These are phyloP conservation scores for Rhododendron ovatum DNA, from an alignment of 148 eudicot species.

Conservation along the genomic window DNA sequence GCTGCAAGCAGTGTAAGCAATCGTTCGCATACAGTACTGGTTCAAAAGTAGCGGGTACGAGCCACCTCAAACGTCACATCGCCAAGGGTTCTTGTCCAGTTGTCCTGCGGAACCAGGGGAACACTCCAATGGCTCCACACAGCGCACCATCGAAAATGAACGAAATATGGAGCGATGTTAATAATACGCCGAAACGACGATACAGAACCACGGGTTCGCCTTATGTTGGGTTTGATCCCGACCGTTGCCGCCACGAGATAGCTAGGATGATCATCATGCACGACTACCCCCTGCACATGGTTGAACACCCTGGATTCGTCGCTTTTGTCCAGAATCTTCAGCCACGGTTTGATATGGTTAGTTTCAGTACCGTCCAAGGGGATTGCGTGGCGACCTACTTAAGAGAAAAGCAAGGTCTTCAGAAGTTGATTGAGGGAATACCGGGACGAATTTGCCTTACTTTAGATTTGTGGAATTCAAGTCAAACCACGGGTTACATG, in stretches of 20 bases:
- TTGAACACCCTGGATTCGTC: slow-evolving; percentile 61
- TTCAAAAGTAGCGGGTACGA: slow-evolving; percentile 66
- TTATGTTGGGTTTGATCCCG: slow-evolving; percentile 57
- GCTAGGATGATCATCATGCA: slow-evolving; percentile 75
- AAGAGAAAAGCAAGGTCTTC: slow-evolving; percentile 60
- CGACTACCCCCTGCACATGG: slow-evolving; percentile 73
- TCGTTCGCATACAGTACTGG: slow-evolving; percentile 76
- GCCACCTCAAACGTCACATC: slow-evolving; percentile 75
- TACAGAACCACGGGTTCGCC: slow-evolving; percentile 32
- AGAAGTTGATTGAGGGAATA: slow-evolving; percentile 46
- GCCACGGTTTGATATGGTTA: slow-evolving; percentile 61
- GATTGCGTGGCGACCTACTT: slow-evolving; percentile 67
- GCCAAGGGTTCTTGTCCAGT: slow-evolving; percentile 68
- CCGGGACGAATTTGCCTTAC: slow-evolving; percentile 70
- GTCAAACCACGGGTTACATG: slow-evolving; percentile 53
- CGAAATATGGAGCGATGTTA: slow-evolving; percentile 17
- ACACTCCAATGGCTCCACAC: slow-evolving; percentile 27
- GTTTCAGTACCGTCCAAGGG: slow-evolving; percentile 54
- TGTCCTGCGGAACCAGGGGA: slow-evolving; percentile 45
- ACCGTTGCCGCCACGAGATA: slow-evolving; percentile 59
- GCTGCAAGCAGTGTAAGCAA: slow-evolving; percentile 62
- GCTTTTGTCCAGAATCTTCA: slow-evolving; percentile 59
- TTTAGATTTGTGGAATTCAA: slow-evolving; percentile 63
- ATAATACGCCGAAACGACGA: slow-evolving; percentile 40
- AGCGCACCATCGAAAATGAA: slow-evolving; percentile 37